Conservation (phyloP, 2,329 filamentous ascomycete genomes). For the Cladosporium sp. region DNA sequence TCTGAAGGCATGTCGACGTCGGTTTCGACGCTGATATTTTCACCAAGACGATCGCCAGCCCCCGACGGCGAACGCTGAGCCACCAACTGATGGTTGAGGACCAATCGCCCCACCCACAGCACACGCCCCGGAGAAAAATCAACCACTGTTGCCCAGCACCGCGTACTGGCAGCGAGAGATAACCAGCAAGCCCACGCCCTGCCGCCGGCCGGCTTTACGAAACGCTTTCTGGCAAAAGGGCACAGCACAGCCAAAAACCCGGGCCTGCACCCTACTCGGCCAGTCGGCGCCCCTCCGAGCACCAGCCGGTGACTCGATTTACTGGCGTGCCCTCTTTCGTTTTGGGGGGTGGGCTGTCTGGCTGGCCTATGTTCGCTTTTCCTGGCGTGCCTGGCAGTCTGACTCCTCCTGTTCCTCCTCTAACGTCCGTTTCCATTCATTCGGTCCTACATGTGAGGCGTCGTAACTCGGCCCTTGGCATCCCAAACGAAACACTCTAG, state of each 20-base stretch:
- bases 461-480: neutral
- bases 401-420: neutral
- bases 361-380: neutral
- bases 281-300: too few species aligned
- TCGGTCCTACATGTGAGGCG: neutral
- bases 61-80: neutral
- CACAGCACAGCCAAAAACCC: too few species aligned
- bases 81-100: neutral
- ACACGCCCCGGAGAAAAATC: neutral
- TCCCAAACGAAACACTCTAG: too few species aligned
- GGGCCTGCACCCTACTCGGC: too few species aligned
- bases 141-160: neutral
- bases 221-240: neutral
- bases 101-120: neutral
- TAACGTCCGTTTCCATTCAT: neutral
- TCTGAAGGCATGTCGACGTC: too few species aligned
- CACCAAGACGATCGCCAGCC: neutral
- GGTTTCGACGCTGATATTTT: too few species aligned
- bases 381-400: too few species aligned
- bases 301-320: too few species aligned
- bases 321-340: too few species aligned
- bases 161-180: neutral
- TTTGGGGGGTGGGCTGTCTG: too few species aligned
- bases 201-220: neutral
- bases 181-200: neutral